These are phyloP conservation scores for Monosporascus sp. DNA, from an alignment of 2,329 filamentous ascomycete genomes.

Conservation along the genomic window DNA sequence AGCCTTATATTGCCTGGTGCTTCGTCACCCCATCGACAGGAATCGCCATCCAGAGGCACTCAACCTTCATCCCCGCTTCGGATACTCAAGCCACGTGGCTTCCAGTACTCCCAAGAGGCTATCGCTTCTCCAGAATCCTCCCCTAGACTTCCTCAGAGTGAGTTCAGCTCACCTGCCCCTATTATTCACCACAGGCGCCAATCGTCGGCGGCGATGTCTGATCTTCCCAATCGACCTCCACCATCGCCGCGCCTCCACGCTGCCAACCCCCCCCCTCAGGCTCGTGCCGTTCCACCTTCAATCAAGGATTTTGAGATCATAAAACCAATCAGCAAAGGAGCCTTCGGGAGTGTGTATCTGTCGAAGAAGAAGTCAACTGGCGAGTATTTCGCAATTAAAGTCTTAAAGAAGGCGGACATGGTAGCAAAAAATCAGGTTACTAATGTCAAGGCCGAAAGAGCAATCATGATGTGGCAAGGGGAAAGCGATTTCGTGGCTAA, in stretches of 20 bases:
- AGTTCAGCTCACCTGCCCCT: conserved; percentile 71
- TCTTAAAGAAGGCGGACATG: conserved; percentile 99
- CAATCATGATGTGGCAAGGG: conserved; percentile 99
- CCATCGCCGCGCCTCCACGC: conserved; percentile 77
- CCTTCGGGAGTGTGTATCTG: conserved; percentile 95
- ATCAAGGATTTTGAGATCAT: conserved; percentile 99
- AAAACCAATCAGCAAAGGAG: conserved; percentile 98
- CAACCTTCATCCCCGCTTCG: conserved; percentile 82
- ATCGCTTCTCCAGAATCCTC: conserved; percentile 83
- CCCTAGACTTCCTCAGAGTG: conserved; percentile 75
- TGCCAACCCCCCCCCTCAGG: conserved; percentile 72
- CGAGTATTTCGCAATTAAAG: conserved; percentile 98
- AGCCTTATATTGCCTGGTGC: conserved; percentile 78
- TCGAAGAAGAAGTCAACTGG: conserved; percentile 98
- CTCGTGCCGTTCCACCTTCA: conserved; percentile 83
- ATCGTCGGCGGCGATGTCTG: conserved; percentile 82
- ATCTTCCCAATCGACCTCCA: conserved; percentile 59
- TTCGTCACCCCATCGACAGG: conserved; percentile 75
- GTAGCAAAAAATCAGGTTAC: conserved; percentile 99
- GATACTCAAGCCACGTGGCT: conserved; percentile 71
- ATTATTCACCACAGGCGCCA: conserved; percentile 71
- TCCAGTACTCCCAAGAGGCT: conserved; percentile 55
- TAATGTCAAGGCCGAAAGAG: conserved; percentile 96
- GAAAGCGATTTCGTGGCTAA: conserved; percentile 99
- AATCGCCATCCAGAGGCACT: conserved; percentile 73